Percentiles rank a stretch among this genome's conserved stretches.
Evolutionary conservation across 2,329 filamentous ascomycete species (phyloP).

Genomic region (Colletotrichum aenigma): DNA sequence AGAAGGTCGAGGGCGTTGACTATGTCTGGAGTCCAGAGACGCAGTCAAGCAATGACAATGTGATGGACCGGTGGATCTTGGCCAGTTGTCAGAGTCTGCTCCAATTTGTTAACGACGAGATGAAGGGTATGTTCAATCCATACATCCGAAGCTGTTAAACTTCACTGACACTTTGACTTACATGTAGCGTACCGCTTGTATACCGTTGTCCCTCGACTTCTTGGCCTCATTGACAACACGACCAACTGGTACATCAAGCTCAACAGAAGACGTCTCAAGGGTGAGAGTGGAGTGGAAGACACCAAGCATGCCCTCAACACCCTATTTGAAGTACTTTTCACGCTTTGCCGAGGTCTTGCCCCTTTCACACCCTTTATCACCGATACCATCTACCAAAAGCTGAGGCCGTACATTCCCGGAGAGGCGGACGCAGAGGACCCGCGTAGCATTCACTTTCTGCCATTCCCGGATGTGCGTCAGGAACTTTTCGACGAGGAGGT

Average conservation of each 20-base stretch:
- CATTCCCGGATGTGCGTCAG: constrained; percentile 86
- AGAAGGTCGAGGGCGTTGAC: constrained; percentile 81
- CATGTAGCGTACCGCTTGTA: constrained; percentile 74
- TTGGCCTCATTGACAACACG: constrained; percentile 87
- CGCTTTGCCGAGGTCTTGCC: constrained; percentile 83
- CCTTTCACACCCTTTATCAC: constrained; percentile 96
- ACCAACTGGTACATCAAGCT: constrained; percentile 99
- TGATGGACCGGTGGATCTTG: constrained; percentile 96
- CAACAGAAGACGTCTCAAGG: constrained; percentile 90
- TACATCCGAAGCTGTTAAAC: not conserved
- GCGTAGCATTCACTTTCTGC: constrained; percentile 89
- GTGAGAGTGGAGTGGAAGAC: constrained; percentile 83
- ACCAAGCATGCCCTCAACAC: constrained; percentile 92
- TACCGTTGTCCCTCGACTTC: constrained; percentile 86
- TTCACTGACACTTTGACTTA: not conserved
- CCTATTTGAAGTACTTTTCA: constrained; percentile 91
- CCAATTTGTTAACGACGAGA: constrained; percentile 91
- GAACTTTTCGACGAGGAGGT: constrained; percentile 88
- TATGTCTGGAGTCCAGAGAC: constrained; percentile 80
- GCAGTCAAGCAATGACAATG: constrained; percentile 80
- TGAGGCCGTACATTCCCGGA: constrained; percentile 82
- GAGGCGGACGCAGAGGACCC: constrained; percentile 70
- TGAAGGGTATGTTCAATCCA: constrained; percentile 62
- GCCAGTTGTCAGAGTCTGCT: constrained; percentile 90
- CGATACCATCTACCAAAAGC: constrained; percentile 88